These are phyloP conservation scores for Annulohypoxylon nitens DNA, from an alignment of 495 filamentous ascomycete genomes.

Conservation along the genomic window DNA sequence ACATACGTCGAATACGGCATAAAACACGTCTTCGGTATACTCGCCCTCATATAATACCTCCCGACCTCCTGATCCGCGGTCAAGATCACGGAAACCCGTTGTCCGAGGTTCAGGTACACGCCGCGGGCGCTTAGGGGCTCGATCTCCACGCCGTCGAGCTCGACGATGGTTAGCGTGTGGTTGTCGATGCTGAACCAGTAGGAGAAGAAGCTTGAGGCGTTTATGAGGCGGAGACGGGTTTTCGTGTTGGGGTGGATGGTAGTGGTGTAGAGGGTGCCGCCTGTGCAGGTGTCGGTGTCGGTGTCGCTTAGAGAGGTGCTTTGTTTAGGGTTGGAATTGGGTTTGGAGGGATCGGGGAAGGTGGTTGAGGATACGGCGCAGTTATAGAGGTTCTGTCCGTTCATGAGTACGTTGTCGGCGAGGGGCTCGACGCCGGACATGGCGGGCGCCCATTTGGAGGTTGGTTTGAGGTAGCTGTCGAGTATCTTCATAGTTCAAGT, in stretches of 20 bases:
- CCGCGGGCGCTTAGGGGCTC: slow-evolving; percentile 44
- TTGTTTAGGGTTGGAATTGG: too few relatives aligned
- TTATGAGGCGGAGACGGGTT: slow-evolving; percentile 49
- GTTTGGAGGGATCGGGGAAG: slow-evolving; percentile 26
- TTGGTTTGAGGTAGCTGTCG: slow-evolving; percentile 48
- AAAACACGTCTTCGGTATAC: slow-evolving; percentile 49
- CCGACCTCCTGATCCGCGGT: slow-evolving; percentile 46
- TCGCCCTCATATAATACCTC: slow-evolving; percentile 49
- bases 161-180: slow-evolving; percentile 50
- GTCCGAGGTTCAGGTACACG: slow-evolving; percentile 51
- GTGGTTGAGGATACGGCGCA: slow-evolving; percentile 50
- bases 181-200: slow-evolving; percentile 52
- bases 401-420: slow-evolving; percentile 53
- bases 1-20: slow-evolving; percentile 49
- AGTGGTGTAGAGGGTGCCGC: slow-evolving; percentile 41
- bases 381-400: slow-evolving; percentile 56
- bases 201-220: slow-evolving; percentile 47
- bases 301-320: too few relatives aligned
- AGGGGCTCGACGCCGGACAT: slow-evolving; percentile 52
- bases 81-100: slow-evolving; percentile 48
- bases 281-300: slow-evolving; percentile 33
- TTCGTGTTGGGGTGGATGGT: slow-evolving; percentile 21
- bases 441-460: slow-evolving; percentile 48
- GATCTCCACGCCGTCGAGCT: slow-evolving; percentile 51
- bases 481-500: slow-evolving; percentile 29